These are phyloP conservation scores for Claviceps maximensis DNA, from an alignment of 2,329 filamentous ascomycete genomes.

Conservation along the genomic window DNA sequence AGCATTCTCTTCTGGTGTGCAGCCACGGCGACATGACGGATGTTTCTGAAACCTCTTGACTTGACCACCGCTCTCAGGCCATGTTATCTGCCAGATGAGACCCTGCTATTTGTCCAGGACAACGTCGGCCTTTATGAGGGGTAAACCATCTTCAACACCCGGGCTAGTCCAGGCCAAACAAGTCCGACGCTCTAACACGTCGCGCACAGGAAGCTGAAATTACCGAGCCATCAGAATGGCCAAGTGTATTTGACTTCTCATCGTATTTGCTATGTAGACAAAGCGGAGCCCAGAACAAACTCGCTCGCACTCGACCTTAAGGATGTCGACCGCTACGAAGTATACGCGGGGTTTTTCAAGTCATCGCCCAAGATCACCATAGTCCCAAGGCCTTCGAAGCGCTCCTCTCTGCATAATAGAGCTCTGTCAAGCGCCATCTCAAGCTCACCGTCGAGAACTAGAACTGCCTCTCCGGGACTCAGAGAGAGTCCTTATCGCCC, in stretches of 20 bases:
- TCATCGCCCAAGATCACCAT: constrained; percentile 90
- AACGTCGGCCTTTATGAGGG: constrained; percentile 96
- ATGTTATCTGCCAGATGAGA: constrained; percentile 83
- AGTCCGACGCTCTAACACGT: constrained; percentile 1
- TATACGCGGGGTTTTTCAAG: constrained; percentile 87
- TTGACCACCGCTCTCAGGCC: constrained; percentile 93
- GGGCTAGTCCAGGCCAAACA: not conserved
- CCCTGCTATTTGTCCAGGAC: constrained; percentile 91
- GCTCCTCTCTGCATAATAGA: constrained; percentile 43
- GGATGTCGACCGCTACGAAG: constrained; percentile 81
- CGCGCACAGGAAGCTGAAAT: constrained; percentile 73
- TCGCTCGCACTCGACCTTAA: constrained; percentile 80
- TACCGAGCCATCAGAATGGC: constrained; percentile 85
- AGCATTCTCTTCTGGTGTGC: constrained; percentile 4
- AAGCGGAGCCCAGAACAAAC: constrained; percentile 68
- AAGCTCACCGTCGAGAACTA: constrained; percentile 32
- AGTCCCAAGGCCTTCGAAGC: constrained; percentile 65
- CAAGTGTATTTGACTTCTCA: constrained; percentile 95
- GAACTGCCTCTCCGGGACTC: constrained; percentile 32
- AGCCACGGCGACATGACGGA: constrained; percentile 48
- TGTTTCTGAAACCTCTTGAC: constrained; percentile 94
- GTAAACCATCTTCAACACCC: constrained; percentile 36
- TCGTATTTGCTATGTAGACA: constrained; percentile 88
- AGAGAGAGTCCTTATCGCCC: constrained; percentile 29
- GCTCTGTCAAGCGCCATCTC: constrained; percentile 33